A percentile compares a stretch with the other conserved stretches of the same genome.
phyloP scores from a whole-genome alignment of 306 rosid genomes.

The Castanospermum australe region DNA sequence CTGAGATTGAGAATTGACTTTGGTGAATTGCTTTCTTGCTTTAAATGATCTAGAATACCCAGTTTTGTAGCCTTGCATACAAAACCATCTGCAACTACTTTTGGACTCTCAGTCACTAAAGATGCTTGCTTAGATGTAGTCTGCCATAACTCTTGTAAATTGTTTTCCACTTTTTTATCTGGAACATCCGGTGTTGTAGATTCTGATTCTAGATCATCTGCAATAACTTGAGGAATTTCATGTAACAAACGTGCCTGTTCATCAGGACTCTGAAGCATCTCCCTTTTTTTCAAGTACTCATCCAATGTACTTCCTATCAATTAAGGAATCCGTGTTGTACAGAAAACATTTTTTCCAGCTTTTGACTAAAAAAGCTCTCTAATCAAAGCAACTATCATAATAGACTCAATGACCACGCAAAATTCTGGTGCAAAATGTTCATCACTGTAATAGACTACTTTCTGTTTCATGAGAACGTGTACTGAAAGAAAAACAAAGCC shows the following conservation, averaged over 20 bases:
- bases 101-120: slow-evolving; percentile 41
- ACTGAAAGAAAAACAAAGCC: not conserved
- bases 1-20: slow-evolving; percentile 38
- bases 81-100: slow-evolving; percentile 43
- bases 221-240: slow-evolving; percentile 66
- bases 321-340: slow-evolving; percentile 51
- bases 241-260: slow-evolving; percentile 65
- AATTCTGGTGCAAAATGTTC: not conserved
- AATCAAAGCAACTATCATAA: slow-evolving; percentile 7
- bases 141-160: slow-evolving; percentile 41
- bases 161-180: slow-evolving; percentile 36
- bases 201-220: slow-evolving; percentile 58
- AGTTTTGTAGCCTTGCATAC: slow-evolving; percentile 22
- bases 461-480: not conserved
- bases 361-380: not conserved
- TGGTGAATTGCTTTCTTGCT: slow-evolving; percentile 42
- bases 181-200: slow-evolving; percentile 24
- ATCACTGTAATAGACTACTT: not conserved
- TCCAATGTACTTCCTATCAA: slow-evolving; percentile 51
- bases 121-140: slow-evolving; percentile 41
- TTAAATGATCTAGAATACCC: slow-evolving; percentile 27
- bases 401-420: not conserved
- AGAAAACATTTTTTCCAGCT: not conserved
- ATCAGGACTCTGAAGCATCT: slow-evolving; percentile 59
- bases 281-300: slow-evolving; percentile 67